Conservation (phyloP, 768 basidiomycete species). For the Termitomyces titanicus region DNA sequence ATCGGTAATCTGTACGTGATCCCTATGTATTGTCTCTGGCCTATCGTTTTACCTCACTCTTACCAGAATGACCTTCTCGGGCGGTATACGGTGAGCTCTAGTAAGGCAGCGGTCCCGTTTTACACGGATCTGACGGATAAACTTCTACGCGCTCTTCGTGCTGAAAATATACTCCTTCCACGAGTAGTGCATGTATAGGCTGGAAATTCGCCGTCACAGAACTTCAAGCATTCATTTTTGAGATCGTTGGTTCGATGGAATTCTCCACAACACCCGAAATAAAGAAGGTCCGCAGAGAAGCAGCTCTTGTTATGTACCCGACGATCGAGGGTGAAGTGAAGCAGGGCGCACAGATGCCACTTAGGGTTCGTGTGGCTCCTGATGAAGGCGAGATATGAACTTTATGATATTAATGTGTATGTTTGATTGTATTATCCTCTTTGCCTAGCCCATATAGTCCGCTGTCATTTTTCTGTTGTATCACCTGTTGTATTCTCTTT, state of each 20-base stretch:
- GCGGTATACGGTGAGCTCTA: constrained; percentile 25
- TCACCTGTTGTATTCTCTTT: not conserved
- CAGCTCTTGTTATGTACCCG: constrained; percentile 38
- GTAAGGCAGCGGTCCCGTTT: not conserved
- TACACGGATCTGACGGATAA: not conserved
- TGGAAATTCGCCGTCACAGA: constrained; percentile 45
- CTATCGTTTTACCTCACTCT: not conserved
- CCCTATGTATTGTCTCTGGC: not conserved
- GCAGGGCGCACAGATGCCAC: constrained; percentile 39
- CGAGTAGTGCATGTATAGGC: constrained; percentile 29
- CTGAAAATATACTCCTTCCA: not conserved
- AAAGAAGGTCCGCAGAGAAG: constrained; percentile 32
- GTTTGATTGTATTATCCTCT: not conserved
- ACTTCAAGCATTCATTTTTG: constrained; percentile 56
- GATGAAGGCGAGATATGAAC: constrained; percentile 14
- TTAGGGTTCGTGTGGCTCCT: constrained; percentile 31
- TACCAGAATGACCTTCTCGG: constrained; percentile 27
- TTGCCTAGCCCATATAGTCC: not conserved
- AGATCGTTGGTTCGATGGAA: constrained; percentile 51
- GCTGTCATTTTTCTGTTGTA: not conserved
- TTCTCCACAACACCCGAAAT: constrained; percentile 38
- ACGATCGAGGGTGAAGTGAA: constrained; percentile 38
- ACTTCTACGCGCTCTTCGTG: not conserved
- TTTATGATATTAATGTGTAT: not conserved
- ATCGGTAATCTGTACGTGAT: constrained; percentile 42